A percentile compares a stretch with the other conserved stretches of the same genome.
These are phyloP conservation scores for Lentinus polychrous DNA, from an alignment of 1,284 basidiomycete genomes.

Conservation along the genomic window DNA sequence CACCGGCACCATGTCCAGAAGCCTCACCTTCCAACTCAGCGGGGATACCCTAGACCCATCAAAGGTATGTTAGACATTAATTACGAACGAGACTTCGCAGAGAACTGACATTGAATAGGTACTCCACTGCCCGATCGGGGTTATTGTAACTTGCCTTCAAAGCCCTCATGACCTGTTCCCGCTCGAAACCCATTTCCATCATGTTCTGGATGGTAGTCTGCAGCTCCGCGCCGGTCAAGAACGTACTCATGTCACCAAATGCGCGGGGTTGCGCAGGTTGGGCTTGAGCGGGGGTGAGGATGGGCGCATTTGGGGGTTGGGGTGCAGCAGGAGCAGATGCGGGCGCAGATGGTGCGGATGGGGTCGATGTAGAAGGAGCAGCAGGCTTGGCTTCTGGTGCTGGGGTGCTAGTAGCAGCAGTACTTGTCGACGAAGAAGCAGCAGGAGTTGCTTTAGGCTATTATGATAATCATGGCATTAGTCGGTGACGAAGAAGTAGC, in stretches of 20 bases:
- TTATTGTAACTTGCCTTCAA: constrained; percentile 97
- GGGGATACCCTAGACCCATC: constrained; percentile 65
- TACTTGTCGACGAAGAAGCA: constrained; percentile 19
- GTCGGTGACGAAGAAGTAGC: neutral
- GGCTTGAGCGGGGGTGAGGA: constrained; percentile 30
- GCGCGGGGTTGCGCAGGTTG: constrained; percentile 31
- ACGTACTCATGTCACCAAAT: constrained; percentile 46
- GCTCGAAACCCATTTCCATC: constrained; percentile 92
- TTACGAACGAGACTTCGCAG: neutral
- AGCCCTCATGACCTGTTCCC: constrained; percentile 81
- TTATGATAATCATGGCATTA: neutral
- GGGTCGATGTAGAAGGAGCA: constrained; percentile 26
- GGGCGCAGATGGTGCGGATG: constrained; percentile 24
- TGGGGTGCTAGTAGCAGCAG: constrained; percentile 27
- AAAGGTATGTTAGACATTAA: constrained; percentile 9
- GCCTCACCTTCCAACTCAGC: constrained; percentile 52
- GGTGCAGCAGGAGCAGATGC: constrained; percentile 31
- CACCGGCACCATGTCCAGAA: constrained; percentile 13
- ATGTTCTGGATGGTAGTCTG: constrained; percentile 77
- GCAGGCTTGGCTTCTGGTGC: constrained; percentile 24
- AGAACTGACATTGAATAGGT: constrained; percentile 83
- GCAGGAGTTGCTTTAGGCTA: constrained; percentile 53
- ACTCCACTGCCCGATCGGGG: constrained; percentile 96
- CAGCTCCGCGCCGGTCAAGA: constrained; percentile 71
- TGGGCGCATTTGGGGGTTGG: constrained; percentile 25